Evolutionary conservation across 1,284 basidiomycete species (phyloP).

Genomic region (Microbotryomycetes sp.): DNA sequence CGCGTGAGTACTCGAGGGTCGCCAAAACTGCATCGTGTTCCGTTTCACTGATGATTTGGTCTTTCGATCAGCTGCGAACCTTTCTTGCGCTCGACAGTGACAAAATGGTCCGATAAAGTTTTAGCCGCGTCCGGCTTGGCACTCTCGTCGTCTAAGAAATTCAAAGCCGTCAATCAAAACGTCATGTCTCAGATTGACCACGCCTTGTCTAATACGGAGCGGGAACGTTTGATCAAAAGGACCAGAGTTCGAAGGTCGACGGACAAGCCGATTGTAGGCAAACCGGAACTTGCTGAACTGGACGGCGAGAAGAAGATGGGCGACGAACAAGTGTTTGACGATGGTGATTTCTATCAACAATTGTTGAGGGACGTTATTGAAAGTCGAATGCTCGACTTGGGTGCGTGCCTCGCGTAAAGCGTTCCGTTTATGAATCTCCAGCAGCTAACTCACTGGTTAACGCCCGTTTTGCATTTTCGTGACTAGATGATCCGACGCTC

Average conservation of each 20-base stretch:
- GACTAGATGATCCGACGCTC: constrained; percentile 27
- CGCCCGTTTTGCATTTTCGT: not conserved
- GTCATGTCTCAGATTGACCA: constrained; percentile 67
- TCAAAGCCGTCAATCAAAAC: constrained; percentile 58
- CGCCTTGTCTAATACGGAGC: constrained; percentile 48
- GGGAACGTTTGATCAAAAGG: constrained; percentile 33
- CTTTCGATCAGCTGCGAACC: constrained; percentile 20
- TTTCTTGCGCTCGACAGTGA: constrained; percentile 62
- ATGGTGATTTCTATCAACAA: constrained; percentile 85
- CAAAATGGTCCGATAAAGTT: constrained; percentile 89
- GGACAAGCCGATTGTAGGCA: constrained; percentile 38
- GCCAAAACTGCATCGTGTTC: not conserved
- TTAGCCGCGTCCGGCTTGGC: constrained; percentile 64
- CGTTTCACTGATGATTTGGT: not conserved
- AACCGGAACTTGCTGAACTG: constrained; percentile 29
- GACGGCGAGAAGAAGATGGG: constrained; percentile 42
- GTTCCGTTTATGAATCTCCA: not conserved
- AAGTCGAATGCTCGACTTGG: constrained; percentile 37
- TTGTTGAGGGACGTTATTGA: constrained; percentile 82
- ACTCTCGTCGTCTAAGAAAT: constrained; percentile 40
- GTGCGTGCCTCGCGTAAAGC: constrained; percentile 3
- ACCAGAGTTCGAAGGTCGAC: constrained; percentile 44
- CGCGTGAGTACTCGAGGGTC: constrained; percentile 47
- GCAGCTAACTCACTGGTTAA: no score
- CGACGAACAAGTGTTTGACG: constrained; percentile 59